These are phyloP conservation scores for Fusarium drepaniforme DNA, from an alignment of 2,329 filamentous ascomycete species.

Conservation along the genomic window DNA sequence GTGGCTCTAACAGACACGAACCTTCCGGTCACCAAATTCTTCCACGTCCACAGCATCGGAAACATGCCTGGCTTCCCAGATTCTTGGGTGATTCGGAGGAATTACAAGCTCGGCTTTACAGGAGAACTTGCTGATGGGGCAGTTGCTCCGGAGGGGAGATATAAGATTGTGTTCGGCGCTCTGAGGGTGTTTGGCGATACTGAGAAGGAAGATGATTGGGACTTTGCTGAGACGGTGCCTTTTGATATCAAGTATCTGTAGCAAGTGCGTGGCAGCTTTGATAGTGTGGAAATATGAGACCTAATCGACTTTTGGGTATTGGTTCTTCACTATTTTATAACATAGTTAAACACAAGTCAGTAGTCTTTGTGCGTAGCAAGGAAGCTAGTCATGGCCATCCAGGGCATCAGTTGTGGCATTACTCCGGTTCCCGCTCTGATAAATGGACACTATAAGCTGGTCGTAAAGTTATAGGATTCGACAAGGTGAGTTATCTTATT, in stretches of 20 bases:
- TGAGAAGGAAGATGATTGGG: not conserved
- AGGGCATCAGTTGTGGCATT: too few species aligned
- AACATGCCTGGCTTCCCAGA: not conserved
- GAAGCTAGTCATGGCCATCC: not conserved
- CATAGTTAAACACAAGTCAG: accelerated
- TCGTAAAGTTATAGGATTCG: not conserved
- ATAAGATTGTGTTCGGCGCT: not conserved
- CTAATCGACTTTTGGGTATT: too few species aligned
- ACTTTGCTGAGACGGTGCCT: not conserved
- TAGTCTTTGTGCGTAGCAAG: accelerated
- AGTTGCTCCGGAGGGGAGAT: not conserved
- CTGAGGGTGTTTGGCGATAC: not conserved
- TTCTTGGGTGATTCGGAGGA: not conserved
- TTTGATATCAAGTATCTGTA: slow-evolving; percentile 17
- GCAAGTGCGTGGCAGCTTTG: not conserved
- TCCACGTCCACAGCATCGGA: not conserved
- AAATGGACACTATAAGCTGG: not conserved
- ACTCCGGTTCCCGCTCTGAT: not conserved
- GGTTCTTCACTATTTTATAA: too few species aligned
- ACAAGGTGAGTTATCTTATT: not conserved
- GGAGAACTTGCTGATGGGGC: not conserved
- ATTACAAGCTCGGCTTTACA: not conserved
- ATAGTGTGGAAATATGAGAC: not conserved
- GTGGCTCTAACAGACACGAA: not conserved
- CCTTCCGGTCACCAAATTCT: not conserved